Evolutionary conservation across 169 alveolate species (phyloP).

Genomic region (Cryptosporidium meleagridis): DNA sequence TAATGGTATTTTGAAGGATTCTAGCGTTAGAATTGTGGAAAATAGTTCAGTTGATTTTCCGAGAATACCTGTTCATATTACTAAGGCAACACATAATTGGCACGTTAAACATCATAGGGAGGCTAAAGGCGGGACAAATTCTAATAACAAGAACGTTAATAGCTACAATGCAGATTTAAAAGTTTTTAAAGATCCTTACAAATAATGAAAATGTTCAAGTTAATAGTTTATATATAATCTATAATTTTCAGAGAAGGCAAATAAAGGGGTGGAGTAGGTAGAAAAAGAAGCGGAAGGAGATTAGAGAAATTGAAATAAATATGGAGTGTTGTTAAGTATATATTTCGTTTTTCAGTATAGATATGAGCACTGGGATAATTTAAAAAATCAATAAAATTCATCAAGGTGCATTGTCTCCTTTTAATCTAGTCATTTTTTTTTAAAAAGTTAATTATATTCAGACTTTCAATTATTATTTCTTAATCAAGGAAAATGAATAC

Average conservation of each 20-base stretch:
- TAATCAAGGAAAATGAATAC: neutral
- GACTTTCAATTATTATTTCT: neutral
- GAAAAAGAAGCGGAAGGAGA: neutral
- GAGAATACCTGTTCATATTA: constrained; percentile 46
- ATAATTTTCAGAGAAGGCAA: neutral
- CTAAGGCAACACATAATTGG: constrained; percentile 71
- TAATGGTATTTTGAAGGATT: constrained; percentile 22
- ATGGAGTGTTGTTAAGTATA: neutral
- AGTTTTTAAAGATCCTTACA: neutral
- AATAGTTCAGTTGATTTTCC: constrained; percentile 37
- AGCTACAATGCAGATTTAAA: neutral
- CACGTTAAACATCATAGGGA: constrained; percentile 48
- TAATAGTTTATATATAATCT: too few relatives aligned
- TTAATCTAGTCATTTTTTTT: too few relatives aligned
- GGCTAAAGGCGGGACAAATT: neutral
- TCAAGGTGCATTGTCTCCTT: neutral
- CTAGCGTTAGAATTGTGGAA: constrained; percentile 57
- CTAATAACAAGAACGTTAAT: neutral
- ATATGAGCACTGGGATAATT: too few relatives aligned
- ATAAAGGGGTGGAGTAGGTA: neutral
- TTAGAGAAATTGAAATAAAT: too few relatives aligned
- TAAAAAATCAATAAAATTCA: too few relatives aligned
- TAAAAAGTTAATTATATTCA: neutral
- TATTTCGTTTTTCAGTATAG: too few relatives aligned
- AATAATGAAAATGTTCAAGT: neutral